These are phyloP conservation scores for Penicillium argentinense DNA, from an alignment of 495 filamentous ascomycete genomes.

Conservation along the genomic window DNA sequence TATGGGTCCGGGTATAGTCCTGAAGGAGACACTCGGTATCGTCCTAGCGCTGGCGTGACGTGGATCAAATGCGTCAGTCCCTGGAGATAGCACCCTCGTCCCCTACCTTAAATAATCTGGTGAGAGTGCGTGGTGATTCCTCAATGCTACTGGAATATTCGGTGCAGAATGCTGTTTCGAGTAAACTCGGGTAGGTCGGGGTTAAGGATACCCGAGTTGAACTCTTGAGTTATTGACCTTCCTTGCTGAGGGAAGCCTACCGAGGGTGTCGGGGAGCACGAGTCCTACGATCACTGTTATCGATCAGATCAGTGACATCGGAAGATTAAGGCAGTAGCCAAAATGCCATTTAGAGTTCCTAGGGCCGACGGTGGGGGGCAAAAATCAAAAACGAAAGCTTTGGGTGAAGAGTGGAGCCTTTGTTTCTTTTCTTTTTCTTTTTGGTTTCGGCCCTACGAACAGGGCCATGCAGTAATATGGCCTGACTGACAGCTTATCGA, in stretches of 20 bases:
- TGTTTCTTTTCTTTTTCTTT: slow-evolving; percentile 2
- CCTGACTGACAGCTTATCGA: too few species aligned
- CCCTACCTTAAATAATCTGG: too few species aligned
- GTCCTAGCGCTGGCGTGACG: neutral
- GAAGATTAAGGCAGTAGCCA: neutral
- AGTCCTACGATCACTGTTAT: too few species aligned
- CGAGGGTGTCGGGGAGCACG: too few species aligned
- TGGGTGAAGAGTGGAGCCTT: neutral
- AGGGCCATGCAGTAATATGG: slow-evolving; percentile 2
- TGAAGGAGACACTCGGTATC: neutral
- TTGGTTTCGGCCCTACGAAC: neutral
- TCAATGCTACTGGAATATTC: too few species aligned
- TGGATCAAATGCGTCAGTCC: neutral
- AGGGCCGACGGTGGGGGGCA: neutral
- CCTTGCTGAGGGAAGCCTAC: too few species aligned
- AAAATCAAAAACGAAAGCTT: neutral
- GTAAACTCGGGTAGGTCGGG: too few species aligned
- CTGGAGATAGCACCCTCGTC: neutral
- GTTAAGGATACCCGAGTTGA: too few species aligned
- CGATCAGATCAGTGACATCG: neutral
- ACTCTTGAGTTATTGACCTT: too few species aligned
- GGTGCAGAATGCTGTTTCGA: too few species aligned
- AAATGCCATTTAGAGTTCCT: slow-evolving; percentile 2
- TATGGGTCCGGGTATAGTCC: too few species aligned
- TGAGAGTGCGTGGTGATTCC: too few species aligned